These are phyloP conservation scores for Camellia granthamiana DNA, from an alignment of 148 eudicot species.

Conservation along the genomic window DNA sequence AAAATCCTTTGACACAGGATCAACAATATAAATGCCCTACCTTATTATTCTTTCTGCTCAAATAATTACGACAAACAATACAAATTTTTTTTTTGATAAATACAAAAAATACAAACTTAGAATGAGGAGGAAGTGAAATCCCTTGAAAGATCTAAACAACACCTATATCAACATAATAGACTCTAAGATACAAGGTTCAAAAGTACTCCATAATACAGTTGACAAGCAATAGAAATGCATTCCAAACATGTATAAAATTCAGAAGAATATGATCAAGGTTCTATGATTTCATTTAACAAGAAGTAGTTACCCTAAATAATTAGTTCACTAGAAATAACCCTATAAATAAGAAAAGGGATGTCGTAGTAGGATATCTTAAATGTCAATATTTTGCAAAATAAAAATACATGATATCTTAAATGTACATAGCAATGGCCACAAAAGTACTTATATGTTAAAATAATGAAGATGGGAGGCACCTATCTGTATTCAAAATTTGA, in stretches of 20 bases:
- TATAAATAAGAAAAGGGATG: neutral
- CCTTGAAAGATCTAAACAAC: neutral
- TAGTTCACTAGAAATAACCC: neutral
- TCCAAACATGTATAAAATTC: neutral
- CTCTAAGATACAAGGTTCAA: neutral
- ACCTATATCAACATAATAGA: neutral
- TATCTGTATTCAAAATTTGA: too few species aligned
- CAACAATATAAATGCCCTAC: neutral
- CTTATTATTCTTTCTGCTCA: neutral
- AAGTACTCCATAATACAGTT: neutral
- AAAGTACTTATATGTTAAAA: neutral
- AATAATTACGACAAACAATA: neutral
- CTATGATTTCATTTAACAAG: neutral
- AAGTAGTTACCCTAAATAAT: neutral
- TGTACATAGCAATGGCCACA: neutral
- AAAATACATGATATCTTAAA: neutral
- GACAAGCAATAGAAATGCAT: neutral
- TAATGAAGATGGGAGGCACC: neutral
- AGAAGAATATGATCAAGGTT: neutral
- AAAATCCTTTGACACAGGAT: neutral
- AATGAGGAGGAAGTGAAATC: conserved; percentile 3
- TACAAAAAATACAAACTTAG: neutral
- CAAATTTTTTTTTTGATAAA: too few species aligned
- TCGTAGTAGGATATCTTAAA: neutral
- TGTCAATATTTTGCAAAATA: neutral